phyloP scores from a whole-genome alignment of 257 asterid genomes.

The Sherardia arvensis region DNA sequence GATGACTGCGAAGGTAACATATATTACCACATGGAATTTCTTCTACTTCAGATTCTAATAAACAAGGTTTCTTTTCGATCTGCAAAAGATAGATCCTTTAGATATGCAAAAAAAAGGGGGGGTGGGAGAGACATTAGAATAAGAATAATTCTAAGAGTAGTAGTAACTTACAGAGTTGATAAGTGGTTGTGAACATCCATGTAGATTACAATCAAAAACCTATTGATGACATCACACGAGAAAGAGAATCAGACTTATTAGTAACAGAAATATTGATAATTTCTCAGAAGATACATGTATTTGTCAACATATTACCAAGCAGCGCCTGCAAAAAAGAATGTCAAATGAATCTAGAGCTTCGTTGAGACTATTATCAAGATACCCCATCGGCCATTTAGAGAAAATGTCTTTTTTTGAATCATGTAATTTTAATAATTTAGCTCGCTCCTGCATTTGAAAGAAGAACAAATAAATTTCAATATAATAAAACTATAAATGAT shows the following conservation, averaged over 20 bases:
- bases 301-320: conserved; percentile 48
- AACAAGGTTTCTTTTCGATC: conserved; percentile 55
- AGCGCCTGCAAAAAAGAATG: conserved; percentile 88
- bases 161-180: conserved; percentile 49
- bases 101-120: conserved; percentile 13
- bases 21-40: conserved; percentile 70
- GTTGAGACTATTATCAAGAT: conserved; percentile 52
- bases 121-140: conserved; percentile 8
- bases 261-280: not conserved
- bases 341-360: conserved; percentile 84
- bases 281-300: not conserved
- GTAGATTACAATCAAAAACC: conserved; percentile 90
- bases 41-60: conserved; percentile 53
- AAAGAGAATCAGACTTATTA: conserved; percentile 9
- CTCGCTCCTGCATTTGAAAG: conserved; percentile 60
- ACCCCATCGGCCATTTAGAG: conserved; percentile 24
- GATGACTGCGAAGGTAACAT: conserved; percentile 54
- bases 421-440: conserved; percentile 49
- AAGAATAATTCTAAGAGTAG: not conserved
- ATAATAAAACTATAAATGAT: conserved; percentile 11
- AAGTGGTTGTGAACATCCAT: conserved; percentile 75
- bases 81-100: conserved; percentile 27
- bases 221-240: conserved; percentile 22
- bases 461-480: conserved; percentile 21
- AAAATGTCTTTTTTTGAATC: conserved; percentile 26